phyloP scores from a whole-genome alignment of 345 rosid species.

The Adansonia digitata region DNA sequence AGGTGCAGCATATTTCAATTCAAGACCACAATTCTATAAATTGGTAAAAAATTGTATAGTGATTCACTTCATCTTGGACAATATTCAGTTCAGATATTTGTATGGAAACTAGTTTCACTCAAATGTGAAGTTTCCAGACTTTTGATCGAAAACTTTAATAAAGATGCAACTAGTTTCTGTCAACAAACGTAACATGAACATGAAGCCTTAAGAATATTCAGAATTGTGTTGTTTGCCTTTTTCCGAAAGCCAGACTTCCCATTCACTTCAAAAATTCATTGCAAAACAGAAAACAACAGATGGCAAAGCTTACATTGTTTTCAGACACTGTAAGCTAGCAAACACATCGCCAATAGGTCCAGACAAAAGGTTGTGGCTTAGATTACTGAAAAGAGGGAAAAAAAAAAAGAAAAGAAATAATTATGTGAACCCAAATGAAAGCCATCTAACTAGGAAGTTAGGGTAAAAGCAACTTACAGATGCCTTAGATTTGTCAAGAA shows the following conservation, averaged over 20 bases:
- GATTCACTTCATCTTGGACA: neutral
- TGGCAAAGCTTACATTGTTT: conserved; percentile 55
- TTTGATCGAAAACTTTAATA: neutral
- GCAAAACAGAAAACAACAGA: conserved; percentile 1
- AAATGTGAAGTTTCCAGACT: neutral
- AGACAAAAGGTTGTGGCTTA: conserved; percentile 71
- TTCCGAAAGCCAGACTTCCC: neutral
- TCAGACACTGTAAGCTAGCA: conserved; percentile 51
- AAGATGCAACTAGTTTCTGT: neutral
- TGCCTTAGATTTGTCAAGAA: conserved; percentile 49
- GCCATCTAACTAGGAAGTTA: neutral
- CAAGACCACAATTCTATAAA: neutral
- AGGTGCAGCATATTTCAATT: neutral
- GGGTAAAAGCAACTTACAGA: conserved; percentile 46
- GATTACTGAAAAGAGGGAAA: conserved; percentile 49
- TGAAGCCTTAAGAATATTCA: neutral
- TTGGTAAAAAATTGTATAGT: too few species aligned
- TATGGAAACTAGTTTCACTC: neutral
- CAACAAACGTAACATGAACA: neutral
- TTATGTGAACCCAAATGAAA: conserved; percentile 1
- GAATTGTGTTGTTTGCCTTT: conserved; percentile 4
- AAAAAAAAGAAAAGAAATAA: neutral
- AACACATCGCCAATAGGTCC: conserved; percentile 91
- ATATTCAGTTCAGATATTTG: neutral
- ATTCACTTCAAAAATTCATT: neutral